Evolutionary conservation across 139 green algal genomes (phyloP).

Genomic region (Coccomyxa sp.): DNA sequence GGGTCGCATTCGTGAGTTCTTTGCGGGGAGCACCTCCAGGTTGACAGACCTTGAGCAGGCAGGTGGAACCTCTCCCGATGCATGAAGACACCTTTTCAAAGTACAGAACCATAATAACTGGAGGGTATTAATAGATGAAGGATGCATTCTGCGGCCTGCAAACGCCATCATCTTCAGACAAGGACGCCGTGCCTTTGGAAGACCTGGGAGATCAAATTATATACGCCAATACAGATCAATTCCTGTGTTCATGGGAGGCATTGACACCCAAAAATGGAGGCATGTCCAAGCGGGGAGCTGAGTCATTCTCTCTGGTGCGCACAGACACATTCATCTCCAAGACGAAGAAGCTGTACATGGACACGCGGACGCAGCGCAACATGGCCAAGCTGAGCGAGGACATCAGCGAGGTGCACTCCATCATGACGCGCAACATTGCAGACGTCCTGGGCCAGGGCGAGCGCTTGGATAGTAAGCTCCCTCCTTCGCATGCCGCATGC

Average conservation of each 20-base stretch:
- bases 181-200: not conserved
- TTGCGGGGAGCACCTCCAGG: not conserved
- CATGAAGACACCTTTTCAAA: not conserved
- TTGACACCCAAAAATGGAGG: not conserved
- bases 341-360: conserved; percentile 96
- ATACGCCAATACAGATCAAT: too few relatives aligned
- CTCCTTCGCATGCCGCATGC: too few relatives aligned
- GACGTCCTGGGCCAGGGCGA: conserved; percentile 97
- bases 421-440: conserved; percentile 99
- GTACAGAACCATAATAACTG: not conserved
- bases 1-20: not conserved
- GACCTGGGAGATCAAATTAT: not conserved
- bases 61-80: not conserved
- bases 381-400: conserved; percentile 88
- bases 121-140: not conserved
- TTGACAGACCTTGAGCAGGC: not conserved
- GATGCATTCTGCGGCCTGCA: not conserved
- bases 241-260: too few relatives aligned
- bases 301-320: not conserved
- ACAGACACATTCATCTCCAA: conserved; percentile 99
- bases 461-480: conserved; percentile 84
- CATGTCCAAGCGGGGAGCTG: not conserved
- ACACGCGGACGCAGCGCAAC: conserved; percentile 97
- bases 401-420: conserved; percentile 86
- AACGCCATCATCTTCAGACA: not conserved